phyloP scores from a whole-genome alignment of 2,329 filamentous ascomycete species.

The Colletotrichum brevisporum region DNA sequence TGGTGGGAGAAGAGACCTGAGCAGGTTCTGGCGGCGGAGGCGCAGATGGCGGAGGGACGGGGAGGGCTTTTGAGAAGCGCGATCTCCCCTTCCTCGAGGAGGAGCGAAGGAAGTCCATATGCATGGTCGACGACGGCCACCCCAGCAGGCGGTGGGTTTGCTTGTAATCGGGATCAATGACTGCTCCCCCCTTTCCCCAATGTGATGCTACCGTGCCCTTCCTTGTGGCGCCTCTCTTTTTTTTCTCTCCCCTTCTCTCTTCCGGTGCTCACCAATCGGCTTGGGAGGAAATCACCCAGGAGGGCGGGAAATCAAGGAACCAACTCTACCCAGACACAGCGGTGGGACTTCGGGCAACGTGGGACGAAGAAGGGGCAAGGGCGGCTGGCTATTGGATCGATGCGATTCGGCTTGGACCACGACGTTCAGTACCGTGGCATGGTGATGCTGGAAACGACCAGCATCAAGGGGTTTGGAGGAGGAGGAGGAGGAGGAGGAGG shows the following conservation, averaged over 20 bases:
- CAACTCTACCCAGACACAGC: constrained; percentile 10
- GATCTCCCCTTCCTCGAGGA: constrained; percentile 60
- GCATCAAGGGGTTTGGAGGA: constrained; percentile 39
- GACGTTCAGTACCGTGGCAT: constrained; percentile 33
- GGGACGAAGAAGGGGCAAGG: constrained; percentile 26
- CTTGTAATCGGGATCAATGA: constrained; percentile 17
- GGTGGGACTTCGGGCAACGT: constrained; percentile 37
- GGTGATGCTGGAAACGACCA: constrained; percentile 30
- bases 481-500: constrained; percentile 1
- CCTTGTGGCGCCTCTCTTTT: neutral
- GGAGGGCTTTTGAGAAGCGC: constrained; percentile 72
- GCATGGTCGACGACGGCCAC: constrained; percentile 9
- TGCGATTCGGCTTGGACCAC: constrained; percentile 27
- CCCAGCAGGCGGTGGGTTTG: constrained; percentile 13
- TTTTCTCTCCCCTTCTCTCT: neutral
- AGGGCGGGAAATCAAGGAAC: constrained; percentile 29
- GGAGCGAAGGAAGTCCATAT: constrained; percentile 44
- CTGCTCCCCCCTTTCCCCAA: constrained; percentile 20
- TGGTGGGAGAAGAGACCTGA: constrained; percentile 17
- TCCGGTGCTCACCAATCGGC: constrained; percentile 29
- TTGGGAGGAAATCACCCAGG: constrained; percentile 23
- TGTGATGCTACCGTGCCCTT: constrained; percentile 26
- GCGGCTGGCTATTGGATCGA: constrained; percentile 30
- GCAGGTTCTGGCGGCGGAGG: constrained; percentile 13
- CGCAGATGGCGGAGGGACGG: constrained; percentile 59